Percentiles rank a stretch among this genome's conserved stretches.
phyloP scores from a whole-genome alignment of 805 yeast genomes.

The Pichia phayaonensis region DNA sequence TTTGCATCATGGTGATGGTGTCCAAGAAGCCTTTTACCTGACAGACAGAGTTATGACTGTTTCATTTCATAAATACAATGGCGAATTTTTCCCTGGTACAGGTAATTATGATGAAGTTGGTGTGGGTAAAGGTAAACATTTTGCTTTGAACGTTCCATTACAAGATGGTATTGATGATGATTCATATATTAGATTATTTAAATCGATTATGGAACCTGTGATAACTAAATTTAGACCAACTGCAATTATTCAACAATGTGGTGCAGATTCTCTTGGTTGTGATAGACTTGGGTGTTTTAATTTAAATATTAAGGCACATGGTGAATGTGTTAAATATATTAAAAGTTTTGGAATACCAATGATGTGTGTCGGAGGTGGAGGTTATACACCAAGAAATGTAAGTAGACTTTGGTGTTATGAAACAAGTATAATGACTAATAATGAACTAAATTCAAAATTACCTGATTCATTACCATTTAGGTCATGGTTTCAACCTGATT shows the following conservation, averaged over 20 bases:
- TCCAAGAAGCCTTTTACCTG: slow-evolving; percentile 91
- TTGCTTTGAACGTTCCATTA: slow-evolving; percentile 84
- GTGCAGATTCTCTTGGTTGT: slow-evolving; percentile 92
- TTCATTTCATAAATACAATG: slow-evolving; percentile 87
- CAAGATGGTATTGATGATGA: slow-evolving; percentile 96
- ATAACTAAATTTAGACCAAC: slow-evolving; percentile 90
- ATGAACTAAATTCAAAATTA: slow-evolving; percentile 63
- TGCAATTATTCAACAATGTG: slow-evolving; percentile 92
- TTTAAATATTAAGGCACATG: slow-evolving; percentile 85
- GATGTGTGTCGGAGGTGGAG: slow-evolving; percentile 95
- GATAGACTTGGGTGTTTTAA: slow-evolving; percentile 94
- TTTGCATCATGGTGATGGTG: slow-evolving; percentile 97
- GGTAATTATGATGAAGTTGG: slow-evolving; percentile 90
- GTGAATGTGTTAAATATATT: slow-evolving; percentile 86
- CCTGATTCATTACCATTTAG: slow-evolving; percentile 72
- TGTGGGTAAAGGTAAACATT: slow-evolving; percentile 80
- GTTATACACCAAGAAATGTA: slow-evolving; percentile 94
- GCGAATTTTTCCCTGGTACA: slow-evolving; percentile 96
- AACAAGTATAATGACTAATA: slow-evolving; percentile 81
- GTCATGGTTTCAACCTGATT: slow-evolving; percentile 86
- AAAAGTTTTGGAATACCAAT: slow-evolving; percentile 86
- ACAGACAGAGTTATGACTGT: slow-evolving; percentile 96
- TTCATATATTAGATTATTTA: slow-evolving; percentile 65
- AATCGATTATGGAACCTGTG: slow-evolving; percentile 83
- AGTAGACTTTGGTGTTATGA: slow-evolving; percentile 94